phyloP scores from a whole-genome alignment of 257 asterid genomes.

The Ilex asprella region DNA sequence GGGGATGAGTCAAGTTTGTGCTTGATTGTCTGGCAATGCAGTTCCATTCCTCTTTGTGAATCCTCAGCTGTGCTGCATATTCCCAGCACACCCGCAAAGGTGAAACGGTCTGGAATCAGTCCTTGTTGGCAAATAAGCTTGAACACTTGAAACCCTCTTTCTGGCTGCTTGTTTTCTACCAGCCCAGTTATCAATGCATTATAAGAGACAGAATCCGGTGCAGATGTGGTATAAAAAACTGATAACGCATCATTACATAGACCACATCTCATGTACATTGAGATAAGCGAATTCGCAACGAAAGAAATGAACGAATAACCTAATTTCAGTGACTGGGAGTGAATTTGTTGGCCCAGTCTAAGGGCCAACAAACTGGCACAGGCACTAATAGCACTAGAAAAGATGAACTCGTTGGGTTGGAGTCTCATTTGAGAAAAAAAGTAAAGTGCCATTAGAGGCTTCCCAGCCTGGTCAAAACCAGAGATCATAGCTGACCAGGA shows the following conservation, averaged over 20 bases:
- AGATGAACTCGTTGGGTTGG: constrained; percentile 51
- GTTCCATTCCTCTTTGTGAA: constrained; percentile 34
- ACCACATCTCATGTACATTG: constrained; percentile 69
- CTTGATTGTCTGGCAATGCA: constrained; percentile 60
- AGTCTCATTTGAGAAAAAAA: constrained; percentile 42
- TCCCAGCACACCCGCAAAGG: constrained; percentile 60
- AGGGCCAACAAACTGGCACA: constrained; percentile 45
- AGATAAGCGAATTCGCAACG: constrained; percentile 54
- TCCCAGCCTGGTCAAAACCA: constrained; percentile 48
- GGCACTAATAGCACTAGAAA: constrained; percentile 60
- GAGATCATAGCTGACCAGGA: constrained; percentile 74
- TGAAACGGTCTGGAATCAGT: constrained; percentile 61
- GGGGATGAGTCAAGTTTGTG: constrained; percentile 41
- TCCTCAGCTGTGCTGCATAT: constrained; percentile 24
- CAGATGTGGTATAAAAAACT: constrained; percentile 26
- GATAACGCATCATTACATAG: constrained; percentile 40
- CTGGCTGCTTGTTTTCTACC: constrained; percentile 43
- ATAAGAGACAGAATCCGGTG: constrained; percentile 40
- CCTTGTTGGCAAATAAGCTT: constrained; percentile 37
- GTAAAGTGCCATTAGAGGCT: constrained; percentile 32
- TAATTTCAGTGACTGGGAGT: constrained; percentile 46
- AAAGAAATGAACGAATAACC: constrained; percentile 38
- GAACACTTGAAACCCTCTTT: constrained; percentile 49
- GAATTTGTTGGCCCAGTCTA: constrained; percentile 54
- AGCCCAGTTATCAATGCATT: constrained; percentile 54